A percentile compares a stretch with the other conserved stretches of the same genome.
These are phyloP conservation scores for Teratosphaeria zuluensis DNA, from an alignment of 2,329 filamentous ascomycete genomes.

Conservation along the genomic window DNA sequence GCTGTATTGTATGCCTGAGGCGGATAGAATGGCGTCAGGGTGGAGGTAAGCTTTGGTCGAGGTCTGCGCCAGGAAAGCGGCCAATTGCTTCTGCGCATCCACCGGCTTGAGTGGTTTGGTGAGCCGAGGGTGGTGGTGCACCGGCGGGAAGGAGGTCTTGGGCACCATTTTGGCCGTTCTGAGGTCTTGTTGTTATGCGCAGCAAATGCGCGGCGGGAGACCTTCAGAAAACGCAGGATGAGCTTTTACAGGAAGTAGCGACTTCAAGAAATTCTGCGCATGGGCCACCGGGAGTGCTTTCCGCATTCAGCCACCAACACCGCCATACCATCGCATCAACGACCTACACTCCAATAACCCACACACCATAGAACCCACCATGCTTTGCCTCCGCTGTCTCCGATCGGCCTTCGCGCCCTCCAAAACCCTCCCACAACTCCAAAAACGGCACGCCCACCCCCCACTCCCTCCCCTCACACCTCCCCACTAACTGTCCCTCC, in stretches of 20 bases:
- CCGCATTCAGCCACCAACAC: background rate
- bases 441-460: background rate
- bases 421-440: background rate
- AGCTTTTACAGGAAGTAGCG: background rate
- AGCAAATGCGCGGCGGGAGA: background rate
- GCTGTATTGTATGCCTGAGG: conserved; percentile 33
- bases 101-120: conserved; percentile 22
- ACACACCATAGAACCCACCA: conserved; percentile 1
- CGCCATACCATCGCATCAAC: background rate
- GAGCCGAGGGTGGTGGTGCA: conserved; percentile 23
- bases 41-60: conserved; percentile 36
- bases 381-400: conserved; percentile 12
- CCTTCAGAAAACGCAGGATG: background rate
- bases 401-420: conserved; percentile 1
- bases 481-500: background rate
- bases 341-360: background rate
- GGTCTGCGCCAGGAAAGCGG: conserved; percentile 32
- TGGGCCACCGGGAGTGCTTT: background rate
- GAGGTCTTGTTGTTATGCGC: background rate
- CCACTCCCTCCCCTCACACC: background rate
- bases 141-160: conserved; percentile 23
- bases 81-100: conserved; percentile 27
- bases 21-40: conserved; percentile 37
- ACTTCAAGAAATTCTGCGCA: background rate
- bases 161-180: conserved; percentile 2